phyloP scores from a whole-genome alignment of 805 yeast species.

The Suhomyces pyralidae region DNA sequence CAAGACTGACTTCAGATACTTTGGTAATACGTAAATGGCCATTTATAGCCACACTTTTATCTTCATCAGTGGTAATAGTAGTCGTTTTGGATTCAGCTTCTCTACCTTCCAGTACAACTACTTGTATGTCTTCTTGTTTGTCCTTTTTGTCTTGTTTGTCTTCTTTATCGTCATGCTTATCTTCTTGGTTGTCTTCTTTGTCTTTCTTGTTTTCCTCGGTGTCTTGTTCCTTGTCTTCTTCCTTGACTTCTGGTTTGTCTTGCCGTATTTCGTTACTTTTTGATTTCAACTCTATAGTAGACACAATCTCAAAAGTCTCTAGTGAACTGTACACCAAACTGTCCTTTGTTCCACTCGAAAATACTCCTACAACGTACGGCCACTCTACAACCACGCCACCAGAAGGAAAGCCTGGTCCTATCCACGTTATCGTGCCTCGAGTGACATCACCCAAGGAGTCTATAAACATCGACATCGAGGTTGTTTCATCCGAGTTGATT shows the following conservation, averaged over 20 bases:
- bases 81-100: neutral
- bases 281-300: neutral
- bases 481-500: constrained; percentile 28
- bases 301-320: constrained; percentile 18
- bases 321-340: constrained; percentile 24
- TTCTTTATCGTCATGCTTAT: neutral
- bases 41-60: neutral
- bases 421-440: constrained; percentile 41
- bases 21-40: neutral
- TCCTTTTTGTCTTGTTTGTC: neutral
- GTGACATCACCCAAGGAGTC: constrained; percentile 39
- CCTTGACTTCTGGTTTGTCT: too few relatives aligned
- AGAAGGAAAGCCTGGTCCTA: constrained; percentile 32
- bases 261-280: neutral
- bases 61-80: neutral
- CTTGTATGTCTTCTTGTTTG: neutral
- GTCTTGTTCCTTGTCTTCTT: neutral
- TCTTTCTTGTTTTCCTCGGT: too few relatives aligned
- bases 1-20: constrained; percentile 2
- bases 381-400: constrained; percentile 31
- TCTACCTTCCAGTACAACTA: neutral
- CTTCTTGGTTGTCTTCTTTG: neutral
- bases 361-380: constrained; percentile 37
- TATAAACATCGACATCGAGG: constrained; percentile 41
- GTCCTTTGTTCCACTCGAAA: constrained; percentile 8